Conservation (phyloP, 2,329 filamentous ascomycete genomes). For the Colletotrichum sp. region DNA sequence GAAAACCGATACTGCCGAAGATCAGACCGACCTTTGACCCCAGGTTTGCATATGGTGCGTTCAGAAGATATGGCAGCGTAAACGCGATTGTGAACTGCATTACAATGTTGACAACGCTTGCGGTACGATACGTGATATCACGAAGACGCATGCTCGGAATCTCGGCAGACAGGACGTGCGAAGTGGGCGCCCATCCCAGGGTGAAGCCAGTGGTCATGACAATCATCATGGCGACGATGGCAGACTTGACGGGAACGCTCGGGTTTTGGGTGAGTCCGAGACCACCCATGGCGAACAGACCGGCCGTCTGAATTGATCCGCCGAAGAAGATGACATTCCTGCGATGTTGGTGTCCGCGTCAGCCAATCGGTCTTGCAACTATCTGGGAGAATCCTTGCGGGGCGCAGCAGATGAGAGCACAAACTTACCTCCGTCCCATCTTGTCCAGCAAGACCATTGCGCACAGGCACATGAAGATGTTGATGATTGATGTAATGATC, state of each 20-base stretch:
- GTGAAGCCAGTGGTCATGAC: conserved; percentile 34
- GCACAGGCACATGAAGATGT: conserved; percentile 19
- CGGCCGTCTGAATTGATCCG: not conserved
- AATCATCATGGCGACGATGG: conserved; percentile 36
- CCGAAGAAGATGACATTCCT: conserved; percentile 1
- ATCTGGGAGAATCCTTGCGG: not conserved
- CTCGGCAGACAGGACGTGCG: conserved; percentile 40
- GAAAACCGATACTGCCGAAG: not conserved
- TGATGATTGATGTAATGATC: conserved; percentile 22
- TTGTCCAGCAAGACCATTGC: conserved; percentile 24
- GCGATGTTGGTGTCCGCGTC: not conserved
- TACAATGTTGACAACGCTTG: not conserved
- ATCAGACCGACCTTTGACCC: conserved; percentile 22
- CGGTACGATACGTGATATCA: conserved; percentile 29
- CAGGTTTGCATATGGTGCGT: conserved; percentile 37
- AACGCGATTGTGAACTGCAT: conserved; percentile 39
- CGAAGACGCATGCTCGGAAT: conserved; percentile 34
- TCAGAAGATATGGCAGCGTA: conserved; percentile 40
- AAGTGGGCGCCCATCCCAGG: conserved; percentile 37
- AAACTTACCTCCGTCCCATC: conserved; percentile 18
- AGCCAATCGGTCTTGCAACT: not conserved
- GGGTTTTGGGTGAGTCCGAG: conserved; percentile 11
- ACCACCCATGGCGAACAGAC: not conserved
- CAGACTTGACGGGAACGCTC: conserved; percentile 23
- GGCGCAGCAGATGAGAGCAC: not conserved